Evolutionary conservation across 768 basidiomycete species (phyloP).

Genomic region (Trametes cingulata): DNA sequence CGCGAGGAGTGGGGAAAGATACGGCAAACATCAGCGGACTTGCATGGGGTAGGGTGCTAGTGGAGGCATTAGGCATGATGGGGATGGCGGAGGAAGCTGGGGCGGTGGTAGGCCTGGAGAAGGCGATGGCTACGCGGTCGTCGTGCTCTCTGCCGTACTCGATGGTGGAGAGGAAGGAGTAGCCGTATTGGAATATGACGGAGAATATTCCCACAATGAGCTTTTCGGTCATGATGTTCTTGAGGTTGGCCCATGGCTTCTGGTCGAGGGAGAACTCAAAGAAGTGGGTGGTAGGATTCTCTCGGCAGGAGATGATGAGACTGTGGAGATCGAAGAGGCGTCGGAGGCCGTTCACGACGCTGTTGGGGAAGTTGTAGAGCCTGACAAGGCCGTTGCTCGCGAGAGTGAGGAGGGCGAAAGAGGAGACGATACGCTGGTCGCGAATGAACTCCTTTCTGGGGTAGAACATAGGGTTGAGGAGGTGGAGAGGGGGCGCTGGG

Average conservation of each 20-base stretch:
- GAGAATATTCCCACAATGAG: slow-evolving; percentile 68
- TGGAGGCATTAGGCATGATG: slow-evolving; percentile 40
- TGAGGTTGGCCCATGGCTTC: slow-evolving; percentile 74
- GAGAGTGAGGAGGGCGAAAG: slow-evolving; percentile 72
- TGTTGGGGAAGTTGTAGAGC: slow-evolving; percentile 66
- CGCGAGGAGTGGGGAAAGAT: slow-evolving; percentile 67
- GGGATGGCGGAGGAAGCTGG: slow-evolving; percentile 42
- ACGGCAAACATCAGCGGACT: slow-evolving; percentile 57
- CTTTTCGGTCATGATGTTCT: slow-evolving; percentile 64
- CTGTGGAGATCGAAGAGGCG: slow-evolving; percentile 52
- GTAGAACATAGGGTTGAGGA: slow-evolving; percentile 56
- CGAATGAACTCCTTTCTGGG: slow-evolving; percentile 67
- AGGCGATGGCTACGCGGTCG: slow-evolving; percentile 70
- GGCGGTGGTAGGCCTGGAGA: slow-evolving; percentile 51
- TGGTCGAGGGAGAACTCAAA: slow-evolving; percentile 67
- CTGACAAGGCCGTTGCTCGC: slow-evolving; percentile 63
- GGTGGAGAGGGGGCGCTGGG: slow-evolving; percentile 35
- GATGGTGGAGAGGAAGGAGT: slow-evolving; percentile 63
- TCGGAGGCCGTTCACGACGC: slow-evolving; percentile 54
- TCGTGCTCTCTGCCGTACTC: slow-evolving; percentile 80
- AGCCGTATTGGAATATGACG: slow-evolving; percentile 63
- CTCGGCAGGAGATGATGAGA: slow-evolving; percentile 48
- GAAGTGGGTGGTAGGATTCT: slow-evolving; percentile 57
- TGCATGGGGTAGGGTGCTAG: slow-evolving; percentile 26
- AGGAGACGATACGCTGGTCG: slow-evolving; percentile 53